Base-by-base conservation (phyloP, 1,139 yeast species). In the Lodderomyces orthopsilosis region DNA sequence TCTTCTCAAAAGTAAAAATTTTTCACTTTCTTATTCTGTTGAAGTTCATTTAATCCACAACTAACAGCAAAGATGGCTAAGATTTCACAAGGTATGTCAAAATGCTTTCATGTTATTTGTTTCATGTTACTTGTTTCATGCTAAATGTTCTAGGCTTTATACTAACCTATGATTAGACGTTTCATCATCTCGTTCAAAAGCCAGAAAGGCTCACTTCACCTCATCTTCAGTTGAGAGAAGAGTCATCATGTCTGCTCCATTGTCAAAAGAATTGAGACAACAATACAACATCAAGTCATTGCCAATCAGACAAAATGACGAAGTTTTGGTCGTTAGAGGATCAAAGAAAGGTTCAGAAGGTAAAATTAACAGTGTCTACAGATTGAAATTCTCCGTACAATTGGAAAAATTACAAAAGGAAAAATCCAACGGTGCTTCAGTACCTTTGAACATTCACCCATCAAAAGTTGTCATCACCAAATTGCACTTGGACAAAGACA, bases 281-380 rank as follows among this genome's bases (percentile, higher is more conserved):
- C 86, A 94, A 81, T 93, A 90, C 89, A 90, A 90, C 75, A 81
- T 93, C 79, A 89, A 83, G 74, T 79, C 97, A 61, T 79, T 94
- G 62, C 99, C 99, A 75, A 85, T 94, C 83, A 94, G 97, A 85
- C 87, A 88, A 79, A 95, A 91, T 63, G 99, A 94, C 74, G 93
- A 87, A 76, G 96, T 94, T 63, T 73, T 79, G 63, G 93, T 94
- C 69, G 91, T 85, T 74, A 93, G 99, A 80, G 99, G 99, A 70
- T 87, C 98, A 68, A 87, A 88, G 87, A 94, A 93, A 84, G 98
- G 98, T 74, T 91, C 93, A 67, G 98, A 93, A 81, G 99, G 98
- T 77, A 89, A 90, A 81, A 84, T 94, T 72, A 79, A 93, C 64
- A 86, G 96, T 58, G 98, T 93, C 62, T 94, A 94, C 96, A 93